Conservation (phyloP, 2,329 filamentous ascomycete genomes). For the Cryphonectria carpinicola region DNA sequence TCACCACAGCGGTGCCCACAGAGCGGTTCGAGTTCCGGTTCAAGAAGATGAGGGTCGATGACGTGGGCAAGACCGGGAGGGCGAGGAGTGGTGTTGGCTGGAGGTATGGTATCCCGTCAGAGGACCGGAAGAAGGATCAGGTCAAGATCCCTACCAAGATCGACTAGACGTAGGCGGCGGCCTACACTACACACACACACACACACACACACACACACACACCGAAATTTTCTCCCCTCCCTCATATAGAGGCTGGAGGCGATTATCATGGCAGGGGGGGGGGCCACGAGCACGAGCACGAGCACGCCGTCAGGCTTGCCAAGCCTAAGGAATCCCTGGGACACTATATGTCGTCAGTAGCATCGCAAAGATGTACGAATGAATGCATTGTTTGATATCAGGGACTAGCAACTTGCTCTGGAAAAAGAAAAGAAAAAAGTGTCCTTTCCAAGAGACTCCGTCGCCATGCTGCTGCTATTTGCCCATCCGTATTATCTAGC, state of each 20-base stretch:
- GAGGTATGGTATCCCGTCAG: constrained; percentile 66
- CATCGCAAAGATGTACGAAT: not conserved
- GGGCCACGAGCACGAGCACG: not conserved
- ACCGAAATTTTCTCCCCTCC: not conserved
- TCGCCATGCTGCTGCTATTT: not conserved
- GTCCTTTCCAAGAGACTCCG: not conserved
- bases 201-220: not conserved
- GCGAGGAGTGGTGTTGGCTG: constrained; percentile 58
- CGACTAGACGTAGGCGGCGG: constrained; percentile 33
- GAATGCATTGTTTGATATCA: not conserved
- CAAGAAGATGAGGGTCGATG: constrained; percentile 60
- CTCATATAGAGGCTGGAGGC: not conserved
- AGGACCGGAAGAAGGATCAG: constrained; percentile 65
- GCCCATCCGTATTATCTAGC: not conserved
- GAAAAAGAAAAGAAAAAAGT: not conserved
- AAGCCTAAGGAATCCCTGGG: not conserved
- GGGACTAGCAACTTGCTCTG: not conserved
- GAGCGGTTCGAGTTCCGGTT: constrained; percentile 68
- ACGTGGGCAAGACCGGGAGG: constrained; percentile 58
- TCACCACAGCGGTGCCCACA: constrained; percentile 50
- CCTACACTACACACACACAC: not conserved
- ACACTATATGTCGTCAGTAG: not conserved
- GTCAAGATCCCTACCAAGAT: constrained; percentile 71
- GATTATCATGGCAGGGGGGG: not conserved
- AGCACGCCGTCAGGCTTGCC: too few species aligned